Evolutionary conservation across 1,284 basidiomycete species (phyloP).

Genomic region (Apiotrichum gracile): DNA sequence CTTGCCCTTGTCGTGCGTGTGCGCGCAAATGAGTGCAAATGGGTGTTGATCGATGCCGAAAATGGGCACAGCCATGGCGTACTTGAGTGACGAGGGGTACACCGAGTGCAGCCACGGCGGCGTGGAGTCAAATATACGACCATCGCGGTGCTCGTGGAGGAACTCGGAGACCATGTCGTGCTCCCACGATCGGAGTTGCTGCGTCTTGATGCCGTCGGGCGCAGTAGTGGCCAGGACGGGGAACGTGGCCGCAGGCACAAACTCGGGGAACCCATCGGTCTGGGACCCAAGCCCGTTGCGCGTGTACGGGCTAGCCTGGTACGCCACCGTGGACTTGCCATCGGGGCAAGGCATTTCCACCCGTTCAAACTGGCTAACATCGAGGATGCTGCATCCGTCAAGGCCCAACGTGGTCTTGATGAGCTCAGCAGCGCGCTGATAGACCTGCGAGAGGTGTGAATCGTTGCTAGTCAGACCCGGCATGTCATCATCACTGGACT

Average conservation of each 20-base stretch:
- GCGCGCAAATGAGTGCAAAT: slow-evolving; percentile 86
- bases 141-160: slow-evolving; percentile 70
- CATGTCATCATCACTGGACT: slow-evolving; percentile 60
- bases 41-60: slow-evolving; percentile 91
- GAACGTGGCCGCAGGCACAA: slow-evolving; percentile 32
- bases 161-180: slow-evolving; percentile 68
- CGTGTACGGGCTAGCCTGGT: slow-evolving; percentile 39
- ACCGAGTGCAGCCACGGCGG: slow-evolving; percentile 71
- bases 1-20: slow-evolving; percentile 70
- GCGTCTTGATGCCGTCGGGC: slow-evolving; percentile 8
- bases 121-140: slow-evolving; percentile 72
- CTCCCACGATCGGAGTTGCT: slow-evolving; percentile 58
- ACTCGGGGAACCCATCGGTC: too few relatives aligned
- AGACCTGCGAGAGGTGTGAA: slow-evolving; percentile 73
- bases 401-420: slow-evolving; percentile 85
- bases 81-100: slow-evolving; percentile 71
- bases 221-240: slow-evolving; percentile 30
- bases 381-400: slow-evolving; percentile 83
- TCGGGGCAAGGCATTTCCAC: slow-evolving; percentile 52
- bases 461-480: slow-evolving; percentile 26
- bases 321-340: slow-evolving; percentile 49
- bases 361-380: slow-evolving; percentile 85
- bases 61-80: slow-evolving; percentile 81
- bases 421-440: slow-evolving; percentile 76
- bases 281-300: too few relatives aligned